Conservation (phyloP, 164 flowering plant genomes). For the Cinnamomum chago region DNA sequence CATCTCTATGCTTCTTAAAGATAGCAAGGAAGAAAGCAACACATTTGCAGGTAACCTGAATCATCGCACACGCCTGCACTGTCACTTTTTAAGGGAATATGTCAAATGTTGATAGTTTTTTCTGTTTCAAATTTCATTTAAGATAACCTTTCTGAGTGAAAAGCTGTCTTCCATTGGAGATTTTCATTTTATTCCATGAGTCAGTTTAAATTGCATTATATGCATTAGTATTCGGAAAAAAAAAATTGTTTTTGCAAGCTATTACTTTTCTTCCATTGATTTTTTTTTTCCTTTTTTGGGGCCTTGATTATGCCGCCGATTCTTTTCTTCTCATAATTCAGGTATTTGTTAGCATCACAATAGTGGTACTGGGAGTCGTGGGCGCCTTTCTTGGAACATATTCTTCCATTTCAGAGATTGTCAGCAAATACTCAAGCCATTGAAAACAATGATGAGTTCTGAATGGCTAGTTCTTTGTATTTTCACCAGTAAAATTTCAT, state of each 20-base stretch:
- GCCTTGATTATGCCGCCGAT: neutral
- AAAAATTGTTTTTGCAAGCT: neutral
- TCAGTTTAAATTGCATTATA: too few relatives aligned
- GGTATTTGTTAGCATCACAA: slow-evolving; percentile 31
- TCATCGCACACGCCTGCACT: neutral
- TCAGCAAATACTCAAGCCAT: neutral
- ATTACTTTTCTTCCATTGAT: neutral
- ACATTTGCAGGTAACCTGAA: slow-evolving; percentile 41
- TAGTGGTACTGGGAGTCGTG: slow-evolving; percentile 42
- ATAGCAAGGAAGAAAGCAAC: slow-evolving; percentile 57
- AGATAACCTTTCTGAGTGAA: neutral
- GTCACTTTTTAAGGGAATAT: neutral
- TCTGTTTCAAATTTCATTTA: neutral
- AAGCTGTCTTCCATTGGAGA: neutral
- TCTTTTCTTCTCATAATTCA: slow-evolving; percentile 17
- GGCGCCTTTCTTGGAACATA: slow-evolving; percentile 57
- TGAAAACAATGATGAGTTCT: neutral
- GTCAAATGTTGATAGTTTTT: neutral
- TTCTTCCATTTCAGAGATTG: slow-evolving; percentile 29
- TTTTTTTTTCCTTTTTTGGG: too few relatives aligned
- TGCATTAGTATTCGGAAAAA: too few relatives aligned
- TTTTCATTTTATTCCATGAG: too few relatives aligned
- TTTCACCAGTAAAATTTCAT: neutral
- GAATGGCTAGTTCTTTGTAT: neutral
- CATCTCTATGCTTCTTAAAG: slow-evolving; percentile 65